Percentiles rank a stretch among this genome's conserved stretches.
These are phyloP conservation scores for Heritiera littoralis DNA, from an alignment of 345 rosid species.

Conservation along the genomic window DNA sequence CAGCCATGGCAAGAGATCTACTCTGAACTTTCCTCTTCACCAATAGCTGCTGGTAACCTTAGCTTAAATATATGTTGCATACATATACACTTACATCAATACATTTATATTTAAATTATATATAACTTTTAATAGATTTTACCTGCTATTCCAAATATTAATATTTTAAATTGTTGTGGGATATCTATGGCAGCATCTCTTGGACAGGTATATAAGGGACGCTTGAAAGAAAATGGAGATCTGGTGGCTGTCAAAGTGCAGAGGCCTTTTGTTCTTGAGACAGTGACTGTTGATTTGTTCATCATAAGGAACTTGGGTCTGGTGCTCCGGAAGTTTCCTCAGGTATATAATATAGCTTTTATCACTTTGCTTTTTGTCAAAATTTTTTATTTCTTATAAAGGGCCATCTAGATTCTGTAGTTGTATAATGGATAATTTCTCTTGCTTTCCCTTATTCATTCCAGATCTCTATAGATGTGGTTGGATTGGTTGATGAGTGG, in stretches of 20 bases:
- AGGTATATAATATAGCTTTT: constrained; percentile 51
- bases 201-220: constrained; percentile 95
- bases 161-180: constrained; percentile 19
- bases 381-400: constrained; percentile 7
- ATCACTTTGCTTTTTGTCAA: constrained; percentile 3
- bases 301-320: constrained; percentile 83
- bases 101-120: neutral
- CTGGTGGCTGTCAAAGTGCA: constrained; percentile 94
- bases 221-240: constrained; percentile 86
- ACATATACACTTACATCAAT: neutral
- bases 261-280: constrained; percentile 96
- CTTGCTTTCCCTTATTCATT: constrained; percentile 14
- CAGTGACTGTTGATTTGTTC: constrained; percentile 87
- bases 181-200: constrained; percentile 71
- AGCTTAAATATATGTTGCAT: neutral
- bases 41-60: constrained; percentile 87
- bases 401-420: neutral
- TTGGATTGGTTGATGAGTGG: constrained; percentile 99
- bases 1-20: constrained; percentile 82
- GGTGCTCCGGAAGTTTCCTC: constrained; percentile 85
- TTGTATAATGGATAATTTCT: neutral
- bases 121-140: neutral
- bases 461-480: constrained; percentile 86
- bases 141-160: neutral
- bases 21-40: constrained; percentile 92